Base-by-base conservation (phyloP, 768 basidiomycete species). In the Holtermanniella nyarrowii region DNA sequence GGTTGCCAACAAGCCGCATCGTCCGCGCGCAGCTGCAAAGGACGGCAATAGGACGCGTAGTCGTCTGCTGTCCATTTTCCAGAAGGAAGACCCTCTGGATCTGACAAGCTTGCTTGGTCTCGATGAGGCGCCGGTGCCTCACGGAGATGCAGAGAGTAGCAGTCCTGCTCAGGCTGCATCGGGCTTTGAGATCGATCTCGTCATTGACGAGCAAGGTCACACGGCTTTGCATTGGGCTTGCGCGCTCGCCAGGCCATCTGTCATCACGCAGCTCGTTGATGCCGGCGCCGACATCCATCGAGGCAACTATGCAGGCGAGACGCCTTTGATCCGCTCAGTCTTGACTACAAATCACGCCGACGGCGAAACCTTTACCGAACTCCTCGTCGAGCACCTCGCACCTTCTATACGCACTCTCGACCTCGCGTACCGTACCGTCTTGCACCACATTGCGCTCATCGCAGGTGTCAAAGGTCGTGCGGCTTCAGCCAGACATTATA, bases 291-390 rank as follows among this genome's bases (percentile, higher is more conserved):
- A 97, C 68, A 76, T 88, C 14, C 80, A 88, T 61, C 80, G 88
- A 5, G 95, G 95, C 1, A 97, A 97, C 72, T 84, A 83, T 65
- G 80, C 84, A 3, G 91, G 95, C 43, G 95, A 99, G 71, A 97
- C 93, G 0, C 84, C 95, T 1, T 79, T 99, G 25, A 87, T 95
- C 24, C 84, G 93, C 39, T 85, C 91, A 4, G 84, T 88, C 53
- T 79, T 97, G 52, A 83, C 91, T 7, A 89, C 87, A 21, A 83
- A 89, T 68, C 84, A 84, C 62, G 83, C 79, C 45, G 89, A 91
- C 56, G 77, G 74, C 39, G 60, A 61, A 11, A 77, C 79, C 3
- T 91, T 97, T 72, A 74, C 77, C 42, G 65, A 72, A 1, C 75
- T 93, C 18, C 57, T 74, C 10, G 79, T 89, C 21, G 70, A 76